Base-by-base conservation (phyloP, 768 basidiomycete genomes). In the Lentinula aciculospora region DNA sequence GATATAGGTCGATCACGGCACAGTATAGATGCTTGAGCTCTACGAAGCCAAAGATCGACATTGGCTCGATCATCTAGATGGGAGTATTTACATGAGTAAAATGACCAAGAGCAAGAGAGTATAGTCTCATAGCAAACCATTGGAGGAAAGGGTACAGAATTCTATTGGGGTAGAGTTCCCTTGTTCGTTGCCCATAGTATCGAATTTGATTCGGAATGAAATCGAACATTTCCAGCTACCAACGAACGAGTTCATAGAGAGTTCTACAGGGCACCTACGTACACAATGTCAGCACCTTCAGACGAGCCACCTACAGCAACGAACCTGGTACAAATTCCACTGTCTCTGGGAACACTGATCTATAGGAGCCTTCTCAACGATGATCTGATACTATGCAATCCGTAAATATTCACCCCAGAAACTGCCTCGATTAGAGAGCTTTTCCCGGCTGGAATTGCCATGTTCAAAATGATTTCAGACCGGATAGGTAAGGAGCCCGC, bases 321-420 rank as follows among this genome's bases (percentile, higher is more conserved):
- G 4, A 58, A 80, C 83, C 81, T 71, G 0, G 82, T 84, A 53
- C 83, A 84, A 0, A 82, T 84, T 21, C 82, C 82, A 42, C 80
- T 80, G 40, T 84, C 84, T 31, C 84, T 71, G 10, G 84, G 84
- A 28, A 86, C 83, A 49, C 69, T 81, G 29, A 85, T 81, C 84
- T 85, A 39, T 7, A 27, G 15, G 4, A 7, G n/a, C 13, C n/a
- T n/a, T n/a, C n/a, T 32, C 49, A 48, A 40, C n/a, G 31, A 45
- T 15, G 31, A 32, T 12, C 12, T 12, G 31, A 12, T 7, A 32
- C 12, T 32, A 32, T 12, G 31, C 31, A 32, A 12, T 32, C 12
- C 12, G 31, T 19, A 47, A 17, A 21, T 17, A 61, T 72, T 36
- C 53, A 76, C 75, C 13, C 74, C 72, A 8, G 71, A 74, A 0